These are phyloP conservation scores for Heteromeles arbutifolia DNA, from an alignment of 306 rosid genomes.

Conservation along the genomic window DNA sequence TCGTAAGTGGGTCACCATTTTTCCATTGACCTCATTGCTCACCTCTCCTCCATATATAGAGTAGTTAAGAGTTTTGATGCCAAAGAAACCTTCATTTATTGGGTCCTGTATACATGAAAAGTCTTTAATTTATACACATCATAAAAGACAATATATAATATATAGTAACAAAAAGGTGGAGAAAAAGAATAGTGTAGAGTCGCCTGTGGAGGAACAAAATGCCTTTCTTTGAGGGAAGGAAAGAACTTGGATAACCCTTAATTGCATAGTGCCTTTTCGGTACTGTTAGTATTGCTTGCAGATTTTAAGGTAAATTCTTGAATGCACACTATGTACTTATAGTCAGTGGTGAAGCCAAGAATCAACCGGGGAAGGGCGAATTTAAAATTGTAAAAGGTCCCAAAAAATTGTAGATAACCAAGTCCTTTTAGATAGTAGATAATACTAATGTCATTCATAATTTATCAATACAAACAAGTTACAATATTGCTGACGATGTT, in stretches of 20 bases:
- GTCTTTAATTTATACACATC: constrained; percentile 2
- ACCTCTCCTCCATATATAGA: constrained; percentile 16
- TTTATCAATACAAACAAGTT: no score
- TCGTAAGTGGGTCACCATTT: constrained; percentile 33
- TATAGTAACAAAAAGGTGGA: neutral
- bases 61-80: neutral
- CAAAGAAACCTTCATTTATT: constrained; percentile 1
- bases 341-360: no score
- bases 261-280: neutral
- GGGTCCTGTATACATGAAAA: constrained; percentile 12
- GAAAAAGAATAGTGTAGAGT: neutral
- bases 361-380: no score
- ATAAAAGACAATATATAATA: constrained; percentile 9
- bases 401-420: no score
- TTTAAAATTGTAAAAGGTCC: no score
- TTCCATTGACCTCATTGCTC: constrained; percentile 39
- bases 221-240: neutral
- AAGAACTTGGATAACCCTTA: constrained; percentile 23
- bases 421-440: no score
- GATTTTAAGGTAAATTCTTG: neutral
- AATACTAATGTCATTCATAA: no score
- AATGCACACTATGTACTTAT: neutral
- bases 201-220: constrained; percentile 9
- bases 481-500: no score
- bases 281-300: neutral